Evolutionary conservation across 1,139 yeast species (phyloP), one percentile per base, ranked within the genome.

Genomic region (Nakaseomyces delphensis): DNA sequence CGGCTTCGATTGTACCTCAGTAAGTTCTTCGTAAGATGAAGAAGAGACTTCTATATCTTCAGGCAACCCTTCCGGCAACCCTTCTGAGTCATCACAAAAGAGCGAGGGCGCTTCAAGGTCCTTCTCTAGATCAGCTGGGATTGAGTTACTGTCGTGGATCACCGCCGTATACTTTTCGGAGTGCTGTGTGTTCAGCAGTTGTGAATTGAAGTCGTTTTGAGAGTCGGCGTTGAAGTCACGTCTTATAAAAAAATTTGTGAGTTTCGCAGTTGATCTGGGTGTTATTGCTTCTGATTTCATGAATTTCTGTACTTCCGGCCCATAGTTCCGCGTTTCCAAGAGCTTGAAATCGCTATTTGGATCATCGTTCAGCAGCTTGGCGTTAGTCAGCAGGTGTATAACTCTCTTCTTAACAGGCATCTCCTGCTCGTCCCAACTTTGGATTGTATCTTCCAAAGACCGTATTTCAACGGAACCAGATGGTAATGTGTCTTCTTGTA

Each of bases 141-240:
- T 13, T 9, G 18, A 28, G 31, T 13, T 14, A 28, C 18, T 13
- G 14, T 28, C 31, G 4, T 16, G 14, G 10, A 14, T 18, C 31
- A 14, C 18, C 7, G 14, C 7, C 18, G 18, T 14, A 14, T 28
- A 14, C 10, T 10, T 28, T 18, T 28, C 31, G 16, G 31, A 31
- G 7, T 31, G n/a, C 23, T 31, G 35, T 4, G 35, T 31, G 3
- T 31, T 33, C 45, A 49, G 36, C 9, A 32, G 24, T 39, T 54
- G 56, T 3, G 59, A 55, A 37, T 54, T 50, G 23, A 51, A 52
- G 16, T 52, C 57, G 36, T 47, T 42, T 36, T 52, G 56, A 4
- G 56, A 48, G 15, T 46, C 52, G 13, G 41, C 21, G 8, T 18
- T 31, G 13, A 19, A 18, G 18, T 16, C 23, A 2, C 23, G 10